A percentile compares a stretch with the other conserved stretches of the same genome.
Conservation (phyloP, 495 filamentous ascomycete species). For the Arthonia radiata region DNA sequence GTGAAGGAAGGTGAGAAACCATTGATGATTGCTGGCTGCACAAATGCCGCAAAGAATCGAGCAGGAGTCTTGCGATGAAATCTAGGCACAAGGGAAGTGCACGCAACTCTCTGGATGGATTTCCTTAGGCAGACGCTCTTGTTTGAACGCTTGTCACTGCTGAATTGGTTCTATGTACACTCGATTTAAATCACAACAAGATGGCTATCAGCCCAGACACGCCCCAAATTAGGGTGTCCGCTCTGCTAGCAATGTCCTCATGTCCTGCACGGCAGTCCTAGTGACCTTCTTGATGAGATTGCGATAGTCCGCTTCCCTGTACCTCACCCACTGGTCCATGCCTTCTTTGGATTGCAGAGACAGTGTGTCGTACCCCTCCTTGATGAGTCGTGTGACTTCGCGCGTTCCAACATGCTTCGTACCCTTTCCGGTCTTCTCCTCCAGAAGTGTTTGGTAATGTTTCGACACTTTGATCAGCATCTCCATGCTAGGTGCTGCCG, state of each 20-base stretch:
- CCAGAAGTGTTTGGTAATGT: conserved; percentile 68
- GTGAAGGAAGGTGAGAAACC: no score
- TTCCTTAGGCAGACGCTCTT: no score
- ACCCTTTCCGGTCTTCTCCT: conserved; percentile 29
- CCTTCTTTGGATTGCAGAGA: conserved; percentile 68
- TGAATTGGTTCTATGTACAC: no score
- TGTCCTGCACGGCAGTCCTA: conserved; percentile 46
- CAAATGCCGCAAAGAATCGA: no score
- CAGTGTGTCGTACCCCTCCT: conserved; percentile 76
- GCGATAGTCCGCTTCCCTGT: conserved; percentile 52
- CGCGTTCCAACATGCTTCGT: conserved; percentile 44
- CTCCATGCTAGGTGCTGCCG: conserved; percentile 40
- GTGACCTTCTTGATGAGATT: conserved; percentile 54
- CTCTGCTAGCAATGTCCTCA: conserved; percentile 17
- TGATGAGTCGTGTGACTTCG: conserved; percentile 77
- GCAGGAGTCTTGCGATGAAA: no score
- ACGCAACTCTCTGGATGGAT: no score
- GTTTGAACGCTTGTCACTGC: no score
- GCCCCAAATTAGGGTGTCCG: no score
- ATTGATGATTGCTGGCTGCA: no score
- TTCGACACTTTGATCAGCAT: conserved; percentile 62
- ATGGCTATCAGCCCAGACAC: no score
- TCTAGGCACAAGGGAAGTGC: no score
- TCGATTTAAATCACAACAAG: no score
- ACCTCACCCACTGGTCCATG: conserved; percentile 52